These are phyloP conservation scores for Ocimum tenuiflorum DNA, from an alignment of 257 asterid genomes.

Conservation along the genomic window DNA sequence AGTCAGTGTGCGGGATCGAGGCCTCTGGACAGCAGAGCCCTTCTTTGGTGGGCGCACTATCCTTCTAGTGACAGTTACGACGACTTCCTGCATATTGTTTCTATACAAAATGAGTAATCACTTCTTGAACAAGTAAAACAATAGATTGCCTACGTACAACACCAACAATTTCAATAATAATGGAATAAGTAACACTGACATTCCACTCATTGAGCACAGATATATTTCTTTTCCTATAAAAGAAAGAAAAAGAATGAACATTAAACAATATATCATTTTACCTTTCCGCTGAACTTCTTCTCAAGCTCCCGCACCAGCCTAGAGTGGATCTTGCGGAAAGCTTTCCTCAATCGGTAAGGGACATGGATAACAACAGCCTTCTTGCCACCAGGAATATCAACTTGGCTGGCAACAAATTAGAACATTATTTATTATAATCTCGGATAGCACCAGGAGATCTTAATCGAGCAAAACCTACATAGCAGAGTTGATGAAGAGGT, in stretches of 20 bases:
- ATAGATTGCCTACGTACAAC: no score
- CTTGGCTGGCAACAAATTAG: conserved; percentile 28
- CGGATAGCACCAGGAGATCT: background rate
- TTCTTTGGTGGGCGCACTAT: conserved; percentile 81
- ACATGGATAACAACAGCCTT: conserved; percentile 88
- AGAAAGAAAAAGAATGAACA: no score
- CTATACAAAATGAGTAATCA: no score
- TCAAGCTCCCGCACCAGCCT: conserved; percentile 84
- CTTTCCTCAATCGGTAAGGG: conserved; percentile 70
- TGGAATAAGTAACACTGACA: no score
- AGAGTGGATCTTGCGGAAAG: conserved; percentile 82
- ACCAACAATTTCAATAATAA: no score
- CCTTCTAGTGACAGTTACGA: conserved; percentile 70
- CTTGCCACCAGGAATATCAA: conserved; percentile 68
- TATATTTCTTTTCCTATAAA: no score
- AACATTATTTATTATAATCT: background rate
- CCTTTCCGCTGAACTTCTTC: conserved; percentile 96
- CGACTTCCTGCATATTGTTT: conserved; percentile 50
- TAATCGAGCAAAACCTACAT: conserved; percentile 32
- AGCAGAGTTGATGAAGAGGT: conserved; percentile 78
- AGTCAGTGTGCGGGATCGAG: conserved; percentile 77
- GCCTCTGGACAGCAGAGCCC: conserved; percentile 79
- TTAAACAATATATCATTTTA: no score
- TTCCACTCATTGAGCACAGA: no score
- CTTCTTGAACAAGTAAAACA: no score